Base-by-base conservation (phyloP, 2,329 filamentous ascomycete species). In the Talaromyces funiculosus region DNA sequence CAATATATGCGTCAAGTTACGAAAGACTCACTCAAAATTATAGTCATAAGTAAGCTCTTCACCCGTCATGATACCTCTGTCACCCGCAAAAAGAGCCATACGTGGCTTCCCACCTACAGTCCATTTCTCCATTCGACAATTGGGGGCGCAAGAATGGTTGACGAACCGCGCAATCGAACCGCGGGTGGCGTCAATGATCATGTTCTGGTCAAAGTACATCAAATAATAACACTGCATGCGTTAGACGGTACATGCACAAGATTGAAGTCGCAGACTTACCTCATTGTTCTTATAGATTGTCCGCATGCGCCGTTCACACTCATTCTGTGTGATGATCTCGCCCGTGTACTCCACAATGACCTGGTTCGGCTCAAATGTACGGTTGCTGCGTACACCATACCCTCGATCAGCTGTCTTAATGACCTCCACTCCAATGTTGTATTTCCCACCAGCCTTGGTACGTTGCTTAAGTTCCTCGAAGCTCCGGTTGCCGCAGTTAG, bases 311-410 rank as follows among this genome's bases (percentile, higher is more conserved):
- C 89, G 85, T 72, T 97, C 92, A 70, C 92, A 96, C 73, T 99
- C 94, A 31, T 88, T 87, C 71, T 96, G 91, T 0, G 92, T 97
- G 70, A 99, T 96, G 67, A 99, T 97, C 75, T 99, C 94, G 42
- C 94, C 94, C 0, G 92, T 93, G 71, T 99, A 99, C 71, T 99
- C 94, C 78, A 97, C 93, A 71, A 99, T 97, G 72, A 99, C 96
- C 77, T 97, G 92, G 69, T 93, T 87, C 1, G 92, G 85, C 61
- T 87, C 82, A 73, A 97, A 99, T 63, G 86, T 88, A 51, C 94
- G 86, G 75, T 93, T 96, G 71, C 90, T 90, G 63, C 94, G 88
- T 54, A 99, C 91, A 57, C 94, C 94, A 72, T 93, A 92, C 29
- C 94, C 94, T 61, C 92, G 87, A 75, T 96, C 90, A 20, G 80